Conservation (phyloP, 169 alveolate species). For the Plasmodium blacklocki region DNA sequence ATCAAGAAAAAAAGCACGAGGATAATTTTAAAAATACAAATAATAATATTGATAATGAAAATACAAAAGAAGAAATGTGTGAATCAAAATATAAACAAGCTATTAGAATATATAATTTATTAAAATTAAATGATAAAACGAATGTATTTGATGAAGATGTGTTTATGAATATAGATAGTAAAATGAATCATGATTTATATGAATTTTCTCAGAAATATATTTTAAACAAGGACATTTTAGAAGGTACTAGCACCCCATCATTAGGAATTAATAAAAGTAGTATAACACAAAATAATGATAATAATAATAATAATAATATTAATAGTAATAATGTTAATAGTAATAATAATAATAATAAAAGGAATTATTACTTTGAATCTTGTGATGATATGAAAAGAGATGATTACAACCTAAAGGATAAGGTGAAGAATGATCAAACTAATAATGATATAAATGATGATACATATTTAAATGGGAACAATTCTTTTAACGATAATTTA, state of each 20-base stretch:
- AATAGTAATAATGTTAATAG: neutral
- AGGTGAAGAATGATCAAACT: neutral
- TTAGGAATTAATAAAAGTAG: too few relatives aligned
- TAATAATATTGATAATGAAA: neutral
- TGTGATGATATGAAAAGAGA: neutral
- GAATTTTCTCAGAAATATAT: constrained; percentile 52
- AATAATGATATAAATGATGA: neutral
- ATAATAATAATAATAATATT: neutral
- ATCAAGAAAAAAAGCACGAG: neutral
- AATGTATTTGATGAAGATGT: constrained; percentile 72
- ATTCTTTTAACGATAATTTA: neutral
- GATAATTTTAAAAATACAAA: neutral
- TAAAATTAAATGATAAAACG: constrained; percentile 53
- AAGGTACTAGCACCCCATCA: too few relatives aligned
- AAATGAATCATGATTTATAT: constrained; percentile 66
- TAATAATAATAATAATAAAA: neutral
- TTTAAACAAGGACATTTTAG: constrained; percentile 1
- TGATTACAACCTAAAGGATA: constrained; percentile 1
- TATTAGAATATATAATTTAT: constrained; percentile 58
- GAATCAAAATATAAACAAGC: constrained; percentile 73
- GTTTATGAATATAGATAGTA: constrained; percentile 74
- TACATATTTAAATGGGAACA: neutral
- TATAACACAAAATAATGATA: too few relatives aligned
- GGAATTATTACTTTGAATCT: neutral
- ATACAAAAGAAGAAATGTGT: constrained; percentile 48